Evolutionary conservation across 1,139 yeast species (phyloP).

Genomic region (Hansenula lynferdii): DNA sequence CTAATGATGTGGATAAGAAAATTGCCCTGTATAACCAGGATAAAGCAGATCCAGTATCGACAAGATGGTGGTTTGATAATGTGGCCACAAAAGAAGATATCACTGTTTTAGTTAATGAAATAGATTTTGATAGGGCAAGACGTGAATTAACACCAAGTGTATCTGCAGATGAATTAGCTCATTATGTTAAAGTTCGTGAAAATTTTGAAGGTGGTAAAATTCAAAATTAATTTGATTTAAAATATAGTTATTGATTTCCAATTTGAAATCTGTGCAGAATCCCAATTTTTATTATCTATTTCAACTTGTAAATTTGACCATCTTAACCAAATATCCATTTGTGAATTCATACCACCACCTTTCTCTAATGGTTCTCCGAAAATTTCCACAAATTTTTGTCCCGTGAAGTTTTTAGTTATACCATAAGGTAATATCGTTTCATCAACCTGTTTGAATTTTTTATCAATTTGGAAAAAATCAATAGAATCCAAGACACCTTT

Average conservation of each 20-base stretch:
- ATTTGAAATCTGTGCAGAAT: slow-evolving; percentile 15
- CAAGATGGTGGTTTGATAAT: slow-evolving; percentile 92
- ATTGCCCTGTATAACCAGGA: slow-evolving; percentile 46
- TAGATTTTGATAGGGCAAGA: slow-evolving; percentile 74
- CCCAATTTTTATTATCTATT: slow-evolving; percentile 24
- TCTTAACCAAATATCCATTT: slow-evolving; percentile 26
- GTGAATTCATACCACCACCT: slow-evolving; percentile 25
- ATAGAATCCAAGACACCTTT: slow-evolving; percentile 20
- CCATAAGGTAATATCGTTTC: slow-evolving; percentile 6
- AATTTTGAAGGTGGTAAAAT: slow-evolving; percentile 53
- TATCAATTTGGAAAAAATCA: slow-evolving; percentile 22
- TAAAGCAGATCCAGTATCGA: slow-evolving; percentile 41
- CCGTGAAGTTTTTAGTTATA: slow-evolving; percentile 12
- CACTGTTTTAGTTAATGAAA: slow-evolving; percentile 60
- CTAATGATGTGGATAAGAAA: slow-evolving; percentile 67
- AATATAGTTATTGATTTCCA: slow-evolving; percentile 14
- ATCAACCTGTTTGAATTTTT: slow-evolving; percentile 10
- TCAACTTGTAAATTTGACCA: slow-evolving; percentile 25
- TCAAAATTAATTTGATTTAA: neutral
- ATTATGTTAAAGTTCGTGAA: slow-evolving; percentile 70
- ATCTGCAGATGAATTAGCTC: slow-evolving; percentile 79
- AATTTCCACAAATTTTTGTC: slow-evolving; percentile 16
- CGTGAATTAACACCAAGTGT: slow-evolving; percentile 77
- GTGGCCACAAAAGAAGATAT: slow-evolving; percentile 65
- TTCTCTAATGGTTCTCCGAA: slow-evolving; percentile 28